Percentiles rank a stretch among this genome's conserved stretches.
Evolutionary conservation across 1,284 basidiomycete genomes (phyloP).

Genomic region (Trichosporon inkin): DNA sequence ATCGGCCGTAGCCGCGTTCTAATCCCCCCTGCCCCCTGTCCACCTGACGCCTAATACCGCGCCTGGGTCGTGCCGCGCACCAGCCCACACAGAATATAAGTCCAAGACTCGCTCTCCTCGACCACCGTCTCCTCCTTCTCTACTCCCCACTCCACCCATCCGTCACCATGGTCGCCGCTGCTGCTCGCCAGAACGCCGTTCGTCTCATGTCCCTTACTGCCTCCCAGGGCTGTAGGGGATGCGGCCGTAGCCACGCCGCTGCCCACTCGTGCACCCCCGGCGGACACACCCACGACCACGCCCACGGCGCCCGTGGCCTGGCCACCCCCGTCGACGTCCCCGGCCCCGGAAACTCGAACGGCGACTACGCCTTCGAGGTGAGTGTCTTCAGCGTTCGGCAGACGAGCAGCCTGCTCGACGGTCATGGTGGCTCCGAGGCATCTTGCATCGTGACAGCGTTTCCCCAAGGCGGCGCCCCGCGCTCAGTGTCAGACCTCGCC

Average conservation of each 20-base stretch:
- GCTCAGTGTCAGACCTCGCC: conserved; percentile 4
- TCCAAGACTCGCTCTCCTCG: background rate
- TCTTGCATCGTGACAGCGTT: background rate
- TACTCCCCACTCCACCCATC: conserved; percentile 5
- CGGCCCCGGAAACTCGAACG: conserved; percentile 54
- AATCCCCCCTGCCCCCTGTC: background rate
- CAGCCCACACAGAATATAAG: background rate
- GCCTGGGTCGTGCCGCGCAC: background rate
- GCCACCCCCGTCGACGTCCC: conserved; percentile 77
- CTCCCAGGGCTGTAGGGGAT: conserved; percentile 44
- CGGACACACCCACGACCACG: conserved; percentile 15
- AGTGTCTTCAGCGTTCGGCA: conserved; percentile 20
- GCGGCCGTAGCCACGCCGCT: conserved; percentile 36
- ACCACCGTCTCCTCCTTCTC: background rate
- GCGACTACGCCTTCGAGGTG: conserved; percentile 95
- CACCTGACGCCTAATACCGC: background rate
- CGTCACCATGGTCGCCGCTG: conserved; percentile 32
- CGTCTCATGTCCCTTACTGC: conserved; percentile 41
- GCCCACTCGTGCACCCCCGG: conserved; percentile 20
- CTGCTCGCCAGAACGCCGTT: conserved; percentile 38
- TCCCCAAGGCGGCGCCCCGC: background rate
- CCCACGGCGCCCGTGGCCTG: conserved; percentile 47
- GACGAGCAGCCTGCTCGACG: background rate
- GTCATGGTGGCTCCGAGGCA: background rate
- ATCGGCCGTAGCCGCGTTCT: conserved; percentile 7